phyloP scores from a whole-genome alignment of 441 rosid species.

The Gossypium trilobum region DNA sequence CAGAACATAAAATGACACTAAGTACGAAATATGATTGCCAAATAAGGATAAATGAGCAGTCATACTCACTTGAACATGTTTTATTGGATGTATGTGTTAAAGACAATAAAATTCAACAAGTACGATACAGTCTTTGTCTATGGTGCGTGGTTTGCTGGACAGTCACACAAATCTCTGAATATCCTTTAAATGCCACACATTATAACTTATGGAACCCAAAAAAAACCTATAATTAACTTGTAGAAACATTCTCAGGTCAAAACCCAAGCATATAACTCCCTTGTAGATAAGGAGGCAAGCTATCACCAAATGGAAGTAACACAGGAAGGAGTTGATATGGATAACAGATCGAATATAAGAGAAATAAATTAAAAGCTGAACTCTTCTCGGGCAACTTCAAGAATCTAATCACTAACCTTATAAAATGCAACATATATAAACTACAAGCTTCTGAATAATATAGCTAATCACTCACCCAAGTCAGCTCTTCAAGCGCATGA shows the following conservation, averaged over 20 bases:
- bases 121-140: not conserved
- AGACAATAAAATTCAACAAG: not conserved
- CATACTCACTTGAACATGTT: not conserved
- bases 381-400: not conserved
- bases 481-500: slow-evolving; percentile 68
- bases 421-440: not conserved
- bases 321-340: not conserved
- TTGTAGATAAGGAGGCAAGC: not conserved
- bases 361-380: not conserved
- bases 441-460: not conserved
- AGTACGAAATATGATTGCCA: not conserved
- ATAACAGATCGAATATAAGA: not conserved
- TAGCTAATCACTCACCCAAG: slow-evolving; percentile 56
- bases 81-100: not conserved
- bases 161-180: not conserved
- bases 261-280: not conserved
- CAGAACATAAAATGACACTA: not conserved
- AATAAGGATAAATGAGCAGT: not conserved
- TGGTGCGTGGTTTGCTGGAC: not conserved
- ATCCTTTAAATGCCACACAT: not conserved
- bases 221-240: not conserved
- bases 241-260: not conserved
- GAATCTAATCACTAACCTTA: not conserved
- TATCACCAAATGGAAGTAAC: not conserved
- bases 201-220: not conserved